Evolutionary conservation across 2,329 filamentous ascomycete genomes (phyloP), one percentile per base, ranked within the genome.

Genomic region (Penicillium sp.): DNA sequence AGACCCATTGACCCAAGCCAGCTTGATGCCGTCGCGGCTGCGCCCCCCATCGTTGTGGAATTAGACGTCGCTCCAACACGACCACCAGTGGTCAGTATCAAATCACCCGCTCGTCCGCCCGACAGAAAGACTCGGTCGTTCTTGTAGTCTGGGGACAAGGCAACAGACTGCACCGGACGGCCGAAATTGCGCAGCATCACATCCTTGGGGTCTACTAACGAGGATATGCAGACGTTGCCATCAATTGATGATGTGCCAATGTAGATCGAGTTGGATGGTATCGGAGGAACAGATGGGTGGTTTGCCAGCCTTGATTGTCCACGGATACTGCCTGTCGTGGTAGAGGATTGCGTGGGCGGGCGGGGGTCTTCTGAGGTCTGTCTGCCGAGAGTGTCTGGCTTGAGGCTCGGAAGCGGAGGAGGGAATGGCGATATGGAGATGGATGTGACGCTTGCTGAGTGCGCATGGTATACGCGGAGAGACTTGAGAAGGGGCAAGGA

Each of bases 231-330:
- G 13, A 99, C 91, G 68, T 97, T 93, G 16, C 94, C 95, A 72
- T 99, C 94, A 69, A 96, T 90, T 0, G 94, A 97, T 0, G 94
- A 91, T 1, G 93, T 96, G 1, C 89, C 93, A 62, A 99, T 90
- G 71, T 94, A 90, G 39, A 99, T 96, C 50, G 92, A 88, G 66
- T 97, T 97, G 2, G 91, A 92, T 0, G 91, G 89, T 0, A 82
- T 91, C 55, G 87, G 86, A 0, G 90, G 86, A 2, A 96, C 79
- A 14, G 52, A 27, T 4, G 58, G 43, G 24, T 68, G 63, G 18
- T 60, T 65, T 9, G 52, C 52, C 44, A 56, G 38, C 56, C 59
- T 67, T 39, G 64, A 58, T 50, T 65, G 62, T 39, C 70, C 65
- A n/a, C 69, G 69, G 36, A 67, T 62, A 55, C 69, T 72, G 34